Evolutionary conservation across 2,329 filamentous ascomycete genomes (phyloP).

Genomic region (Westerdykella aurantiaca): DNA sequence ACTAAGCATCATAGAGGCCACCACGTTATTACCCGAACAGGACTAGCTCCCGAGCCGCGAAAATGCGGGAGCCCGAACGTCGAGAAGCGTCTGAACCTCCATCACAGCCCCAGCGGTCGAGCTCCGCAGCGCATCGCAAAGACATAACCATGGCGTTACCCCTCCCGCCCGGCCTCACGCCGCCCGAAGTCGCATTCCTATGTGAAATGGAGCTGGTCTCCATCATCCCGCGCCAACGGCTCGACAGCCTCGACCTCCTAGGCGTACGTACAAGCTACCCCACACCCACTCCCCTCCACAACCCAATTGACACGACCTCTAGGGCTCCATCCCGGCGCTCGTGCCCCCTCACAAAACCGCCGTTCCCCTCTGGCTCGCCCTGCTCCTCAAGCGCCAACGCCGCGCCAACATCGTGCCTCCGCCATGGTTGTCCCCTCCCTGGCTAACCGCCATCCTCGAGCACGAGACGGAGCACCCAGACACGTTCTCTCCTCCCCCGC

Average conservation of each 20-base stretch:
- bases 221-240: slow-evolving; percentile 80
- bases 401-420: slow-evolving; percentile 90
- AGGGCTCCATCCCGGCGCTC: slow-evolving; percentile 74
- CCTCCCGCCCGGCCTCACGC: slow-evolving; percentile 63
- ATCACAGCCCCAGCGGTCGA: neutral
- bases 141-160: slow-evolving; percentile 52
- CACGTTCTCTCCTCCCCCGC: slow-evolving; percentile 70
- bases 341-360: slow-evolving; percentile 73
- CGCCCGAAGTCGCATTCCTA: slow-evolving; percentile 84
- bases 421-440: slow-evolving; percentile 74
- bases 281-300: slow-evolving; percentile 26
- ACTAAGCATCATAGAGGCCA: neutral
- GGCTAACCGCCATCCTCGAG: slow-evolving; percentile 70
- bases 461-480: slow-evolving; percentile 70
- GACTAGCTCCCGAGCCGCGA: neutral
- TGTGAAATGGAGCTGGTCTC: slow-evolving; percentile 98
- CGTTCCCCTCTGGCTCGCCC: slow-evolving; percentile 87
- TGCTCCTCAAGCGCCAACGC: slow-evolving; percentile 89
- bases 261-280: slow-evolving; percentile 61
- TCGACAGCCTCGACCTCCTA: slow-evolving; percentile 79
- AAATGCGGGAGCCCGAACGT: slow-evolving; percentile 9
- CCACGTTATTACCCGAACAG: neutral
- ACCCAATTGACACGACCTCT: slow-evolving; percentile 12
- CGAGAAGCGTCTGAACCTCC: slow-evolving; percentile 5
- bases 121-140: too few species aligned